Evolutionary conservation across 306 rosid species (phyloP), one percentile per base, ranked within the genome.

Genomic region (Rosa rugosa): DNA sequence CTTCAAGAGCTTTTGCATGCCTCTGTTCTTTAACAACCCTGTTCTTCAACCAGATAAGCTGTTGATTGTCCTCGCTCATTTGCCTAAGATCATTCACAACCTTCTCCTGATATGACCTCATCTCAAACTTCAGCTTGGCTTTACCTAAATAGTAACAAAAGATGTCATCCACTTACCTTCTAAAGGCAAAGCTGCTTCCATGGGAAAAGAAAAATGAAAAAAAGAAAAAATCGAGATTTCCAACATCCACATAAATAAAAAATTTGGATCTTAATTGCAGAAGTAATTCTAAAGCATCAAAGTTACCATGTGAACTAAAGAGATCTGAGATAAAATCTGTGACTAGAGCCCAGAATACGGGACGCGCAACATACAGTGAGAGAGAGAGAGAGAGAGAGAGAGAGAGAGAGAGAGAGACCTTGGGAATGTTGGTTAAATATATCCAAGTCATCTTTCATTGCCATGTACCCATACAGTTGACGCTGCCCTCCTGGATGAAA

Each of bases 401-500:
- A 83, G 76, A 77, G 75, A 73, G 70, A 68, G 60, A 75, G 50
- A 22, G 77, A 73, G 65, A 53, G 81, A 93, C 98, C 97, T 90
- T 85, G 91, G 78, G 80, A 83, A 82, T 94, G 98, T 79, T 66
- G 87, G 66, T 94, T 91, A 79, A 94, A 91, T 49, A 53, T 4
- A 12, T 91, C 92, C 78, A 94, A 31, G 75, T 94, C 98, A 69
- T 86, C 97, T 85, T 90, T 90, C 16, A 82, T 64, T 4, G 97
- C 92, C 90, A 91, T 77, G 87, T 77, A 94, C 51, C 97, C 98
- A 71, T 85, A 90, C 11, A 91, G 96, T 57, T 86, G 98, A 64
- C 97, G 96, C 12, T 90, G 82, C 42, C 94, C 97, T 72, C 97
- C 95, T 25, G 84, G 83, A 31, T 47, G 69, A 85, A 70, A 89